phyloP scores from a whole-genome alignment of 2,329 filamentous ascomycete species.

The Calonectria honghensis region DNA sequence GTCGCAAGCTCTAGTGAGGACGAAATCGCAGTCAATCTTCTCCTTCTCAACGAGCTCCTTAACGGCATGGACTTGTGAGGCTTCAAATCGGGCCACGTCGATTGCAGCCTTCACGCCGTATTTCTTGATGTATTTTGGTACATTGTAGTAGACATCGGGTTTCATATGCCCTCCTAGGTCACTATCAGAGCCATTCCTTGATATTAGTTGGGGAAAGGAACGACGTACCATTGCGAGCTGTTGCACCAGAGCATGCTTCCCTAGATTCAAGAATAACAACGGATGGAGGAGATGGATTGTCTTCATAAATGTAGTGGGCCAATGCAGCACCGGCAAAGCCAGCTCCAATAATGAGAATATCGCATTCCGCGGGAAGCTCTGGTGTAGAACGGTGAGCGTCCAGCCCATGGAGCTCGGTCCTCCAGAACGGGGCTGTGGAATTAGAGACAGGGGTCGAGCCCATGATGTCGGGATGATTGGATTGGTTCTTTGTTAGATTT shows the following conservation, averaged over 20 bases:
- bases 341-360: slow-evolving; percentile 64
- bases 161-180: slow-evolving; percentile 47
- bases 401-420: slow-evolving; percentile 13
- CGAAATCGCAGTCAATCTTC: slow-evolving; percentile 39
- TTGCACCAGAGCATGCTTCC: slow-evolving; percentile 59
- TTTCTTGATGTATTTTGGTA: slow-evolving; percentile 41
- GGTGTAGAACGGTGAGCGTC: slow-evolving; percentile 29
- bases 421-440: slow-evolving; percentile 35
- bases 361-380: slow-evolving; percentile 60
- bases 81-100: slow-evolving; percentile 49
- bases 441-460: slow-evolving; percentile 27
- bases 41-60: slow-evolving; percentile 59
- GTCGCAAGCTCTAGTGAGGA: slow-evolving; percentile 59
- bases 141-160: slow-evolving; percentile 44
- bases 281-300: slow-evolving; percentile 41
- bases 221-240: slow-evolving; percentile 57
- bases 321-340: slow-evolving; percentile 59
- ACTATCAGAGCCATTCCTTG: not conserved
- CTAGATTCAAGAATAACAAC: slow-evolving; percentile 60
- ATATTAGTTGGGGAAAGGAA: not conserved
- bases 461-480: not conserved
- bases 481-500: not conserved
- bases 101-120: slow-evolving; percentile 46
- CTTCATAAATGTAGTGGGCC: slow-evolving; percentile 63
- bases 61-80: slow-evolving; percentile 51